These are phyloP conservation scores for Quercus glauca DNA, from an alignment of 306 rosid genomes.

Conservation along the genomic window DNA sequence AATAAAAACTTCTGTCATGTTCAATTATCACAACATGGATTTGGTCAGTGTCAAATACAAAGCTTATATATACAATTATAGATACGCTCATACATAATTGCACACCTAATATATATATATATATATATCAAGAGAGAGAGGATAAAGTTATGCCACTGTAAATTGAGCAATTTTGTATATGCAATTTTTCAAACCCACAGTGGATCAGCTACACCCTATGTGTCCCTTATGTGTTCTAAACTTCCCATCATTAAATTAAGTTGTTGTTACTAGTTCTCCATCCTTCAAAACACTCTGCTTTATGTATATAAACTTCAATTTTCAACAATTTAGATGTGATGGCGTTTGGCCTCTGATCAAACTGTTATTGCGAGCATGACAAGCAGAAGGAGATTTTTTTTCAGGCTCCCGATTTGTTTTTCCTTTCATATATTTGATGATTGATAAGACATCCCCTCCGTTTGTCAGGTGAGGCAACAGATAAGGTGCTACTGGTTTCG, in stretches of 20 bases:
- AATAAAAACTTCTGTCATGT: not conserved
- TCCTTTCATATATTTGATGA: not conserved
- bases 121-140: not conserved
- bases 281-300: not conserved
- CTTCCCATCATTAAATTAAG: not conserved
- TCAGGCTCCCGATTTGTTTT: not conserved
- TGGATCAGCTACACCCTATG: not conserved
- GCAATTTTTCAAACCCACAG: not conserved
- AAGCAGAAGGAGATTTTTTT: not conserved
- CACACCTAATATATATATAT: not conserved
- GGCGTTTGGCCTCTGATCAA: not conserved
- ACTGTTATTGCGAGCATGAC: not conserved
- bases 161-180: not conserved
- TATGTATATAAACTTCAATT: not conserved
- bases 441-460: not conserved
- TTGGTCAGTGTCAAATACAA: too few relatives aligned
- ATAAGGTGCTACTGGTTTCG: conserved; percentile 66
- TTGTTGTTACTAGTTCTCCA: not conserved
- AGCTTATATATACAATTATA: not conserved
- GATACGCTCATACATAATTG: too few relatives aligned
- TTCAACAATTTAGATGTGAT: not conserved
- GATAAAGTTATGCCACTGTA: not conserved
- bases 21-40: not conserved
- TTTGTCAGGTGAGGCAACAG: conserved; percentile 76
- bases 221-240: not conserved